phyloP scores from a whole-genome alignment of 495 filamentous ascomycete genomes.

The Venustampulla echinocandica region DNA sequence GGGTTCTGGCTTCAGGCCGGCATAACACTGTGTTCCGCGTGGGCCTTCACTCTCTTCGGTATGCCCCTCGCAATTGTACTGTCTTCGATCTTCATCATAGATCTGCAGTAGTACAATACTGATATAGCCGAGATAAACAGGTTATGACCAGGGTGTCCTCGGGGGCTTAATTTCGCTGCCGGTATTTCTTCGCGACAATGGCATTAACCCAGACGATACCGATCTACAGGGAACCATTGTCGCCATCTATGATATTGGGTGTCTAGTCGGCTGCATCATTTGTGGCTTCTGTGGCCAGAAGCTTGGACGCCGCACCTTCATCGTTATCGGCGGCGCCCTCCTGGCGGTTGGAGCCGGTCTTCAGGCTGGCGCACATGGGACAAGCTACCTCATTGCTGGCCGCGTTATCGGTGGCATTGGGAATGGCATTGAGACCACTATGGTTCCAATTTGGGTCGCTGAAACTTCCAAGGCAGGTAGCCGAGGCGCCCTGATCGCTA shows the following conservation, averaged over 20 bases:
- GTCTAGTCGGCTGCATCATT: slow-evolving; percentile 61
- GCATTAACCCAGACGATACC: slow-evolving; percentile 25
- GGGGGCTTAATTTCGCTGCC: background rate
- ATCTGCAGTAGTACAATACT: no score
- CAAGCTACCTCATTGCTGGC: slow-evolving; percentile 65
- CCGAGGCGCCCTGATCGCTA: slow-evolving; percentile 69
- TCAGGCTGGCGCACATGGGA: slow-evolving; percentile 32
- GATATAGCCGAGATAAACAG: no score
- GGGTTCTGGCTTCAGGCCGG: no score
- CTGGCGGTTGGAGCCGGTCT: slow-evolving; percentile 68
- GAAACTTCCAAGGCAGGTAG: slow-evolving; percentile 47
- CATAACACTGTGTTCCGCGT: no score
- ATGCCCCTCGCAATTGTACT: no score
- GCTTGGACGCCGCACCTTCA: slow-evolving; percentile 50
- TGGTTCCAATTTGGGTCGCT: slow-evolving; percentile 68
- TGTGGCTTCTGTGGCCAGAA: slow-evolving; percentile 56
- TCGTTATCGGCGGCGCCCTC: slow-evolving; percentile 48
- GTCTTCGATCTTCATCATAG: no score
- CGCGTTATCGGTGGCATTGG: slow-evolving; percentile 62
- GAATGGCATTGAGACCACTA: slow-evolving; percentile 66
- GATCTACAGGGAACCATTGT: slow-evolving; percentile 75
- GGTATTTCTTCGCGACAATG: background rate
- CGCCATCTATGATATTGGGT: slow-evolving; percentile 73
- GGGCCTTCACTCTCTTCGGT: no score
- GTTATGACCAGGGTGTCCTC: slow-evolving; percentile 1